Conservation (phyloP, 768 basidiomycete genomes). For the Cyclocybe aegerita region DNA sequence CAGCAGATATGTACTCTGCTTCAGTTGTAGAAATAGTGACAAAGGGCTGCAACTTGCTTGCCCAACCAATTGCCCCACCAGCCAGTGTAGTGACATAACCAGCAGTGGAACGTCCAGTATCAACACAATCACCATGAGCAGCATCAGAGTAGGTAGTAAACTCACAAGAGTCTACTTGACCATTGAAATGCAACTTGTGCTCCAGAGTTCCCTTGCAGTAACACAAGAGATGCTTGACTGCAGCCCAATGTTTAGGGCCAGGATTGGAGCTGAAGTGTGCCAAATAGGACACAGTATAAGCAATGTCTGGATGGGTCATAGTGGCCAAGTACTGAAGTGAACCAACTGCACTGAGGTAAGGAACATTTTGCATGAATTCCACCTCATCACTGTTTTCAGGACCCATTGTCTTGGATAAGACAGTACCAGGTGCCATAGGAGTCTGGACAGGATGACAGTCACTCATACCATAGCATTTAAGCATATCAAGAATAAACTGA, state of each 20-base stretch:
- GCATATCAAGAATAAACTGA: constrained; percentile 22
- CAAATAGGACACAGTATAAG: constrained; percentile 6
- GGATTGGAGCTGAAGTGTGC: constrained; percentile 22
- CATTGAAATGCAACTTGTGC: constrained; percentile 9
- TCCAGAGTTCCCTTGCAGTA: constrained; percentile 5
- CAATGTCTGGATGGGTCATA: constrained; percentile 22
- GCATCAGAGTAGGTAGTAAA: constrained; percentile 14
- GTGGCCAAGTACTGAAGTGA: constrained; percentile 27
- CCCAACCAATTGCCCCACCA: constrained; percentile 15
- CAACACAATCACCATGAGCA: constrained; percentile 13
- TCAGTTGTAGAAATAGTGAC: constrained; percentile 35
- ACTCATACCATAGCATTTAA: constrained; percentile 23
- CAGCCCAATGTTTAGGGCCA: constrained; percentile 27
- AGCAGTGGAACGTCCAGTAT: constrained; percentile 9
- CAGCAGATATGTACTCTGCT: constrained; percentile 30
- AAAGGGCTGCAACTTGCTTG: constrained; percentile 10
- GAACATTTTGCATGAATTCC: constrained; percentile 14
- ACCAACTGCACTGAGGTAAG: constrained; percentile 29
- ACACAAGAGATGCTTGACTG: constrained; percentile 26
- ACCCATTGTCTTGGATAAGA: constrained; percentile 17
- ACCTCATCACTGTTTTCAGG: constrained; percentile 22
- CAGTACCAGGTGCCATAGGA: constrained; percentile 25
- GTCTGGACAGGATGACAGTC: constrained; percentile 29
- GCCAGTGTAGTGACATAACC: constrained; percentile 15
- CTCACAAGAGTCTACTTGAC: neutral